phyloP scores from a whole-genome alignment of 192 early-diverging fungal species.

The Rhizophagus prolifer region DNA sequence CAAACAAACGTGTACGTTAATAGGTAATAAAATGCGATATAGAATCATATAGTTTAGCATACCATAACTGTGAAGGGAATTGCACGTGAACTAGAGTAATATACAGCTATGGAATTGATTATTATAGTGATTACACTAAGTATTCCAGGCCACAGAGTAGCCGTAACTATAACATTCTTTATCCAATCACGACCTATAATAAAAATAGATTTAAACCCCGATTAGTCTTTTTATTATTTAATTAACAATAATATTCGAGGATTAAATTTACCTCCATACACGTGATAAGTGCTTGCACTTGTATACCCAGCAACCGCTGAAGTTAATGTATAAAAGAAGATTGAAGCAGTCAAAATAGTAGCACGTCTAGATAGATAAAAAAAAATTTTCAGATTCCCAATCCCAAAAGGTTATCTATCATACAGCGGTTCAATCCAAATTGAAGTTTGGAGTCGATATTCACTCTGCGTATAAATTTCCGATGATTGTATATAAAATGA shows the following conservation, averaged over 20 bases:
- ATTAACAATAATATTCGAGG: neutral
- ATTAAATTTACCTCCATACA: conserved; percentile 55
- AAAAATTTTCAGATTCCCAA: neutral
- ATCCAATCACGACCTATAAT: conserved; percentile 65
- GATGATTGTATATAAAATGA: conserved; percentile 58
- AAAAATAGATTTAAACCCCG: neutral
- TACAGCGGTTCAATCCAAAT: conserved; percentile 6
- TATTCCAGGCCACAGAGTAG: conserved; percentile 65
- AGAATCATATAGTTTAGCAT: neutral
- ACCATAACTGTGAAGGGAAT: conserved; percentile 78
- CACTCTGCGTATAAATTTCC: conserved; percentile 58
- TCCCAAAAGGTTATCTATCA: neutral
- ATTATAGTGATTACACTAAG: conserved; percentile 52
- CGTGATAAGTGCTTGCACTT: conserved; percentile 62
- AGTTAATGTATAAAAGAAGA: conserved; percentile 78
- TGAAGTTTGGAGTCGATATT: conserved; percentile 9
- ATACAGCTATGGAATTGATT: conserved; percentile 74
- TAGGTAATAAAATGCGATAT: neutral
- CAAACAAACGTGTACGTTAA: neutral
- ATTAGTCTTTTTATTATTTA: no score
- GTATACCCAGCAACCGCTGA: conserved; percentile 70
- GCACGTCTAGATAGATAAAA: conserved; percentile 42
- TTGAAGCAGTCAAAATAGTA: conserved; percentile 70
- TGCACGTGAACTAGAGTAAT: conserved; percentile 70
- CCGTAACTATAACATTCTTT: conserved; percentile 61